These are phyloP conservation scores for Beverwykella pulmonaria DNA, from an alignment of 495 filamentous ascomycete genomes.

Conservation along the genomic window DNA sequence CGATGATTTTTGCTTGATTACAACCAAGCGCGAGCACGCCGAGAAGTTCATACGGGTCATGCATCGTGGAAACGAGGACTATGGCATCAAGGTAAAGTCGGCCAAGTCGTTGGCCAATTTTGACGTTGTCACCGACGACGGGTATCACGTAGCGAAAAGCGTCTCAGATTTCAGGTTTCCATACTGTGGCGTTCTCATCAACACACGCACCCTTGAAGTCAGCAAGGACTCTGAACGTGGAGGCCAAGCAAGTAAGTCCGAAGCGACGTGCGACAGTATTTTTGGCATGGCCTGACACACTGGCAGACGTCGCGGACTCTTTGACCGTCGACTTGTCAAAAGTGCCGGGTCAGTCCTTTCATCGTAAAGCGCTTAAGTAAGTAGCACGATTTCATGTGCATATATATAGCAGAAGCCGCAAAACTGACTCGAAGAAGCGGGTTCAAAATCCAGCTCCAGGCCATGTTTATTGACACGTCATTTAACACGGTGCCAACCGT, in stretches of 20 bases:
- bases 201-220: constrained; percentile 76
- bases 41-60: constrained; percentile 73
- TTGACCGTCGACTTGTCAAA: constrained; percentile 75
- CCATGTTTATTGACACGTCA: constrained; percentile 84
- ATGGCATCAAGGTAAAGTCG: constrained; percentile 76
- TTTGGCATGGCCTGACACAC: not conserved
- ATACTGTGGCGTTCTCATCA: constrained; percentile 81
- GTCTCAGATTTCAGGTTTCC: constrained; percentile 62
- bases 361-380: constrained; percentile 73
- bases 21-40: constrained; percentile 65
- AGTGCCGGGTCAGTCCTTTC: constrained; percentile 70
- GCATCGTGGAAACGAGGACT: constrained; percentile 74
- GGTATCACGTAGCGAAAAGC: constrained; percentile 11
- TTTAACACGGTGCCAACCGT: constrained; percentile 74
- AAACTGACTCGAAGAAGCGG: constrained; percentile 48
- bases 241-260: constrained; percentile 51
- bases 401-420: constrained; percentile 4
- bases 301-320: constrained; percentile 57
- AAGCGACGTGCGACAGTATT: not conserved
- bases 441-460: constrained; percentile 83
- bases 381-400: not conserved
- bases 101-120: constrained; percentile 89
- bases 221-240: constrained; percentile 59
- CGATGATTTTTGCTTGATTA: constrained; percentile 92
- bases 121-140: constrained; percentile 47